Conservation (phyloP, 2,329 filamentous ascomycete genomes). For the Albifimbria verrucaria region DNA sequence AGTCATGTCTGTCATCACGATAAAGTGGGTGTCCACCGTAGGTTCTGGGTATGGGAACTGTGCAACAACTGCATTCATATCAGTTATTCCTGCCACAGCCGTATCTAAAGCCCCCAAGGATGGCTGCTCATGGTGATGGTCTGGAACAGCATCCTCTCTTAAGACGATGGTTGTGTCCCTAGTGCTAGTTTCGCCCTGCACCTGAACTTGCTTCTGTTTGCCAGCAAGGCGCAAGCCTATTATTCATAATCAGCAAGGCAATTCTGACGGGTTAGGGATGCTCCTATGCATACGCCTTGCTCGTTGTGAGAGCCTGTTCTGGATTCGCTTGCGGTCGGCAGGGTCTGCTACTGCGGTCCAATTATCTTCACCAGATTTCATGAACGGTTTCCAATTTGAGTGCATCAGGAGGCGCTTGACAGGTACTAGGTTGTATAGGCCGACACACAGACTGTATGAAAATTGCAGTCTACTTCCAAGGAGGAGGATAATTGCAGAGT, state of each 20-base stretch:
- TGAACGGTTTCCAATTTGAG: background rate
- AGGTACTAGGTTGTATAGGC: too few species aligned
- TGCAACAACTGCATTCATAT: background rate
- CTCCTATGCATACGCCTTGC: slow-evolving; percentile 8
- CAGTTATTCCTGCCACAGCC: background rate
- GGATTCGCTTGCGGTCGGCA: slow-evolving; percentile 11
- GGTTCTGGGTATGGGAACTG: background rate
- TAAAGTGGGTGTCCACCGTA: slow-evolving; percentile 3
- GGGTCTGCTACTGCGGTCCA: slow-evolving; percentile 11
- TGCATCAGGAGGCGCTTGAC: too few species aligned
- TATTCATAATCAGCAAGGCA: background rate
- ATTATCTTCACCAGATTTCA: slow-evolving; percentile 7
- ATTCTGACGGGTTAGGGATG: background rate
- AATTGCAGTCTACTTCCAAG: too few species aligned
- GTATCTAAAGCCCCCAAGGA: background rate
- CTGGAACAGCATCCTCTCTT: background rate
- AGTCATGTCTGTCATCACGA: slow-evolving; percentile 2
- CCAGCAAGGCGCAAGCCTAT: background rate
- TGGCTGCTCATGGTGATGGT: background rate
- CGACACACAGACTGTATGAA: too few species aligned
- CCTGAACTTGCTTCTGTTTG: background rate
- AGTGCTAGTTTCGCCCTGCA: background rate
- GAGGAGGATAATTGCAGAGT: too few species aligned
- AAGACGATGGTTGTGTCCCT: background rate
- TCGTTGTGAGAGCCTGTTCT: slow-evolving; percentile 15